These are phyloP conservation scores for Colletotrichum noveboracense DNA, from an alignment of 2,329 filamentous ascomycete genomes.

Conservation along the genomic window DNA sequence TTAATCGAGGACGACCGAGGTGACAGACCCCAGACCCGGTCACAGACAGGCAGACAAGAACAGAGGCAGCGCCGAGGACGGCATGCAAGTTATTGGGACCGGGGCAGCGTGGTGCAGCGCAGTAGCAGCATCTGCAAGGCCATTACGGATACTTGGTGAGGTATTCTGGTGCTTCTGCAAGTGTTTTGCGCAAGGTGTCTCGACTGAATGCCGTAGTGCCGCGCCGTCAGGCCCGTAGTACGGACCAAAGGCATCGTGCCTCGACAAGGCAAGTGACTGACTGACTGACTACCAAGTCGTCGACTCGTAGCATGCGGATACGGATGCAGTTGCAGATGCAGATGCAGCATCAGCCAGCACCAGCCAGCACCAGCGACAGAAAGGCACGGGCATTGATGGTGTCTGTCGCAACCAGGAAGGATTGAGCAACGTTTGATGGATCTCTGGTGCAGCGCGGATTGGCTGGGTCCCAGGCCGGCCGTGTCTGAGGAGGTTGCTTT, in stretches of 20 bases:
- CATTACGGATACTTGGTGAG: background rate
- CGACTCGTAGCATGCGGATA: background rate
- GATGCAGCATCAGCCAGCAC: background rate
- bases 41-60: background rate
- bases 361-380: background rate
- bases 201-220: background rate
- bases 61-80: background rate
- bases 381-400: constrained; percentile 24
- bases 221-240: background rate
- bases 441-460: constrained; percentile 27
- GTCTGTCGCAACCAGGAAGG: constrained; percentile 26
- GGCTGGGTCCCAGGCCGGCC: constrained; percentile 18
- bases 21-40: constrained; percentile 7
- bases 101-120: background rate
- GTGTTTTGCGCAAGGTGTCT: background rate
- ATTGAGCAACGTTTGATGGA: constrained; percentile 37
- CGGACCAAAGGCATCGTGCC: background rate
- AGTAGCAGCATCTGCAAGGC: background rate
- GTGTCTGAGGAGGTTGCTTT: constrained; percentile 25
- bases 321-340: background rate
- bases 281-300: background rate
- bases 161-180: background rate
- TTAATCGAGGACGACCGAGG: constrained; percentile 13
- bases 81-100: constrained; percentile 1
- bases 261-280: background rate